Evolutionary conservation across 306 rosid species (phyloP).

Genomic region (Vicia sativa): DNA sequence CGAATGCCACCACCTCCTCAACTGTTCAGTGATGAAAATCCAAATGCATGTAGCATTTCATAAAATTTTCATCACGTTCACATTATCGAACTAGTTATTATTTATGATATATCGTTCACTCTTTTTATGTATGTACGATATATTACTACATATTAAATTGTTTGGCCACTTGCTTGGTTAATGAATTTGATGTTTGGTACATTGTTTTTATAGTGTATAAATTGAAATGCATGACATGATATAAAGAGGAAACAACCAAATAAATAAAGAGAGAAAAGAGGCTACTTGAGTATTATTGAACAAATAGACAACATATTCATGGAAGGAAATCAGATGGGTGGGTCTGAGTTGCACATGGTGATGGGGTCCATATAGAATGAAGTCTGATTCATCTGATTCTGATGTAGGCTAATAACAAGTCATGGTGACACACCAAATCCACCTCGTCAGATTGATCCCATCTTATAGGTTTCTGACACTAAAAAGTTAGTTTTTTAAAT

Average conservation of each 20-base stretch:
- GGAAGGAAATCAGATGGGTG: neutral
- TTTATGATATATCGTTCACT: slow-evolving; percentile 35
- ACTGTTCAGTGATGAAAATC: slow-evolving; percentile 91
- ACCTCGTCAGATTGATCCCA: neutral
- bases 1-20: slow-evolving; percentile 85
- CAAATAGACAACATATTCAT: neutral
- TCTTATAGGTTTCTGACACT: neutral
- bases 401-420: slow-evolving; percentile 3
- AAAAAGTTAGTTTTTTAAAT: too few relatives aligned
- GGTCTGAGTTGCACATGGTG: slow-evolving; percentile 53
- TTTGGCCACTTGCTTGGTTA: slow-evolving; percentile 1
- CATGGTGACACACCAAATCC: slow-evolving; percentile 17
- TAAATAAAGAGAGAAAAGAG: neutral
- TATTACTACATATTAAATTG: slow-evolving; percentile 28
- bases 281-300: neutral
- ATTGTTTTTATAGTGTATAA: neutral
- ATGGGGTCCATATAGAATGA: slow-evolving; percentile 31
- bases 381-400: slow-evolving; percentile 44
- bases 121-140: slow-evolving; percentile 30
- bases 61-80: slow-evolving; percentile 32
- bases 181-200: neutral
- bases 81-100: neutral
- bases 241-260: neutral
- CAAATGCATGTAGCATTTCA: slow-evolving; percentile 90
- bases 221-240: neutral